These are phyloP conservation scores for Tricladium varicosporioides DNA, from an alignment of 2,329 filamentous ascomycete species.

Conservation along the genomic window DNA sequence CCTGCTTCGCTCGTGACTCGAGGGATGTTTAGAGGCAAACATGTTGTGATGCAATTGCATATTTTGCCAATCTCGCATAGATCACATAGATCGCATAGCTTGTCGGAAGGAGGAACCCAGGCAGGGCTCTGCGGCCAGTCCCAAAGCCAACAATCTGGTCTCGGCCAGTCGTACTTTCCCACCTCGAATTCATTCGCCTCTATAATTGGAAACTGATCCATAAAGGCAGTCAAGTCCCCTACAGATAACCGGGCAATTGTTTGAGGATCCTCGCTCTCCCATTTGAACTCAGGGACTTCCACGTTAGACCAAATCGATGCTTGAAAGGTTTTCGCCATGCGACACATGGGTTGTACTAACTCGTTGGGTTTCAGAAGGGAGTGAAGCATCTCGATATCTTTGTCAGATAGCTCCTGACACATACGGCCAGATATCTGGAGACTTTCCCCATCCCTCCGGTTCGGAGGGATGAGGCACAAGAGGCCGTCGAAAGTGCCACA, in stretches of 20 bases:
- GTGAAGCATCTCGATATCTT: conserved; percentile 5
- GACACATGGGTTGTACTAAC: conserved; percentile 5
- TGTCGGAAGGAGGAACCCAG: conserved; percentile 3
- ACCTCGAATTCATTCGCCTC: conserved; percentile 1
- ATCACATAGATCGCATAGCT: conserved; percentile 5
- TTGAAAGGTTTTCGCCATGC: conserved; percentile 6
- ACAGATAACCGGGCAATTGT: conserved; percentile 4
- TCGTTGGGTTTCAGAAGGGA: conserved; percentile 1
- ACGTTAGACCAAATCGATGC: conserved; percentile 6
- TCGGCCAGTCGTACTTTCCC: conserved; percentile 6
- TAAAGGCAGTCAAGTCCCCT: conserved; percentile 2
- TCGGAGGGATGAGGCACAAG: conserved; percentile 9
- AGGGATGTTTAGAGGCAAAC: not conserved
- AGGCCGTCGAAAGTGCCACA: conserved; percentile 7
- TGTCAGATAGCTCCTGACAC: conserved; percentile 3
- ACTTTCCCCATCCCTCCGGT: conserved; percentile 1
- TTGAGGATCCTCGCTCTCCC: conserved; percentile 3
- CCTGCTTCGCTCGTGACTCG: conserved; percentile 3
- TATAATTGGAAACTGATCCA: conserved; percentile 7
- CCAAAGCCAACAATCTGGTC: conserved; percentile 9
- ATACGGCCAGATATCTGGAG: conserved; percentile 4
- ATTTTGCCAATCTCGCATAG: not conserved
- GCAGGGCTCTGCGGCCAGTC: conserved; percentile 3
- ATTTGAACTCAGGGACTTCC: conserved; percentile 6
- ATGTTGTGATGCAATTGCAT: conserved; percentile 5